These are phyloP conservation scores for Zanthoxylum bungeanum DNA, from an alignment of 345 rosid species.

Conservation along the genomic window DNA sequence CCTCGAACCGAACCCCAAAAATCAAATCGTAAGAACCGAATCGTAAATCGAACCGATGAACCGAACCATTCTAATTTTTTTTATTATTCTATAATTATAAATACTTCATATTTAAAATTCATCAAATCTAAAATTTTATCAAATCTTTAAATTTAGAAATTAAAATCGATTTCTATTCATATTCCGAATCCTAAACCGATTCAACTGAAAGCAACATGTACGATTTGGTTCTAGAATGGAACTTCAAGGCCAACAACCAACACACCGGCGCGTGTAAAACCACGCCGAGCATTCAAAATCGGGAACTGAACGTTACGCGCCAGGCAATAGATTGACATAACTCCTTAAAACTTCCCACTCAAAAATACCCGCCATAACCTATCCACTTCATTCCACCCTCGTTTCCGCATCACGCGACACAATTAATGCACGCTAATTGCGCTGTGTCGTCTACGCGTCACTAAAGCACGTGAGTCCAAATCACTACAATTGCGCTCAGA, in stretches of 20 bases:
- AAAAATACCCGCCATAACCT: constrained; percentile 8
- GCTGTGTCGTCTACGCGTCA: neutral
- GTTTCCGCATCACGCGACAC: neutral
- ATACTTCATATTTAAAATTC: too few species aligned
- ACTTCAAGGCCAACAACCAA: neutral
- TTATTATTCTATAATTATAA: too few species aligned
- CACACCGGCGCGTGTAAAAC: constrained; percentile 11
- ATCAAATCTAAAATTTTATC: too few species aligned
- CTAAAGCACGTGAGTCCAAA: constrained; percentile 3
- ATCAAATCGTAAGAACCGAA: too few species aligned
- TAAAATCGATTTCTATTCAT: too few species aligned
- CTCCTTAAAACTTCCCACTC: neutral
- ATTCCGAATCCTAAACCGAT: too few species aligned
- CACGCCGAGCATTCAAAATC: neutral
- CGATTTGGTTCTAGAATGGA: too few species aligned
- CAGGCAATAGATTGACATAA: neutral
- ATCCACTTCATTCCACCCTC: neutral
- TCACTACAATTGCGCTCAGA: neutral
- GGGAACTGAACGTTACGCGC: constrained; percentile 1
- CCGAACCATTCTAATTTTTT: too few species aligned
- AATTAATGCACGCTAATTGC: neutral
- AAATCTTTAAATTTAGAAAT: too few species aligned
- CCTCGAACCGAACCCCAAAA: too few species aligned
- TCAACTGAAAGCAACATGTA: too few species aligned
- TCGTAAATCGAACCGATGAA: too few species aligned